Evolutionary conservation across 2,329 filamentous ascomycete species (phyloP).

Genomic region (Alternaria hordeiaustralica): DNA sequence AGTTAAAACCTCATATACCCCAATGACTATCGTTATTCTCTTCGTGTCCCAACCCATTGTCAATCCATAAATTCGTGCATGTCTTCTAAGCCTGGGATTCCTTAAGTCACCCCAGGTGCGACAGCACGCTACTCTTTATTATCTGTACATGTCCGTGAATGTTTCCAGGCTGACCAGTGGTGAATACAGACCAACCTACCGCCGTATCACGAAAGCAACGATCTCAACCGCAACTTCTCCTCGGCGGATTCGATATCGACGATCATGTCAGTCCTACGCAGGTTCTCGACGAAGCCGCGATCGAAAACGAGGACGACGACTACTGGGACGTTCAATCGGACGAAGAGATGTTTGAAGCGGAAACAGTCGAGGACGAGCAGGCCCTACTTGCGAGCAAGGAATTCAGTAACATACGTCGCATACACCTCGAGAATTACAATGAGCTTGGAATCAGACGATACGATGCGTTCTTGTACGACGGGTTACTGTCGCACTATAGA

Average conservation of each 20-base stretch:
- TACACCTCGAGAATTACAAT: conserved; percentile 45
- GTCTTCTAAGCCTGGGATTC: conserved; percentile 5
- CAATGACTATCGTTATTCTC: conserved; percentile 41
- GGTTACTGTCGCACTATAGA: conserved; percentile 54
- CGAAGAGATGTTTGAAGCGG: conserved; percentile 50
- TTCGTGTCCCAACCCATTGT: conserved; percentile 16
- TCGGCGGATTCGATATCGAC: conserved; percentile 49
- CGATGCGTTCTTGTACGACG: conserved; percentile 56
- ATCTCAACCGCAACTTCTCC: conserved; percentile 26
- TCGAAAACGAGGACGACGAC: conserved; percentile 57
- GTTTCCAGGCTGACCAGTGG: conserved; percentile 28
- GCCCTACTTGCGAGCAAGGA: conserved; percentile 36
- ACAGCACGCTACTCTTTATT: not conserved
- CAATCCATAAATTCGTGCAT: conserved; percentile 15
- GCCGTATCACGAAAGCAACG: conserved; percentile 19
- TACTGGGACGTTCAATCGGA: conserved; percentile 59
- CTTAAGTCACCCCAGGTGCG: not conserved
- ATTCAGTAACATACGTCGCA: conserved; percentile 46
- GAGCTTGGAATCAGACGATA: conserved; percentile 51
- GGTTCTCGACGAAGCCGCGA: conserved; percentile 45
- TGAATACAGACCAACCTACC: conserved; percentile 32
- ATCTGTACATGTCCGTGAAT: not conserved
- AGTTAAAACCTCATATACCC: conserved; percentile 43
- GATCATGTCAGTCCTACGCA: conserved; percentile 45
- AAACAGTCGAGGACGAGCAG: conserved; percentile 28